Evolutionary conservation across 345 rosid genomes (phyloP).

Genomic region (Sonneratia caseolaris): DNA sequence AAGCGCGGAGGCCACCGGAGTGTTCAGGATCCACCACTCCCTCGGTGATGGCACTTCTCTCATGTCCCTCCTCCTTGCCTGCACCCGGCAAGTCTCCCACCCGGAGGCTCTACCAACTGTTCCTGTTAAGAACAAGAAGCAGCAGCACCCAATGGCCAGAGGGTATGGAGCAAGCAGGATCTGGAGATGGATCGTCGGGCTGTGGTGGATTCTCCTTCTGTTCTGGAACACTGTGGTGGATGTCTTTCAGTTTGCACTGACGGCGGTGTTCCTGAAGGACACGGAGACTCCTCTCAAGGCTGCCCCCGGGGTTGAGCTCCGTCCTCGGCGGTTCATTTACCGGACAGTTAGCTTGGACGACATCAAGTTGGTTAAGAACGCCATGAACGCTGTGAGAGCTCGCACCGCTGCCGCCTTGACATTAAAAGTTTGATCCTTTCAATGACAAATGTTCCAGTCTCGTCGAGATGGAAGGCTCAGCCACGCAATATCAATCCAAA

Average conservation of each 20-base stretch:
- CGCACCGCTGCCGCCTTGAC: not conserved
- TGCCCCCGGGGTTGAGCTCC: conserved; percentile 11
- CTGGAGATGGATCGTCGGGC: conserved; percentile 7
- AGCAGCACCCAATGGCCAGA: not conserved
- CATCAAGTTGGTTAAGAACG: conserved; percentile 31
- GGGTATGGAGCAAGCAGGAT: not conserved
- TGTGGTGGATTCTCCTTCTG: conserved; percentile 31
- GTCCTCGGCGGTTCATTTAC: conserved; percentile 32
- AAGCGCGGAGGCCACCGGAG: conserved; percentile 21
- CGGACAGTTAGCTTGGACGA: conserved; percentile 48
- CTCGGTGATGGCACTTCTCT: conserved; percentile 36
- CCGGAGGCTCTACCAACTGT: conserved; percentile 23
- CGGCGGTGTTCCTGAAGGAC: conserved; percentile 24
- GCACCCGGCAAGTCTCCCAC: conserved; percentile 21
- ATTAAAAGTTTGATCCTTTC: no score
- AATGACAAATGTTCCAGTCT: no score
- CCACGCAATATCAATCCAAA: not conserved
- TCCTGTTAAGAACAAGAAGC: conserved; percentile 13
- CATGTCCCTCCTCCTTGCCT: conserved; percentile 30
- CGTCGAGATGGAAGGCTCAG: not conserved
- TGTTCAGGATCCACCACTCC: conserved; percentile 39
- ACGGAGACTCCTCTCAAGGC: conserved; percentile 26
- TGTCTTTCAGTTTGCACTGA: conserved; percentile 18
- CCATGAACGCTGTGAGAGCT: conserved; percentile 9
- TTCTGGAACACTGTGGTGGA: conserved; percentile 48